Conservation (phyloP, 345 rosid species). For the Reutealis trisperma region DNA sequence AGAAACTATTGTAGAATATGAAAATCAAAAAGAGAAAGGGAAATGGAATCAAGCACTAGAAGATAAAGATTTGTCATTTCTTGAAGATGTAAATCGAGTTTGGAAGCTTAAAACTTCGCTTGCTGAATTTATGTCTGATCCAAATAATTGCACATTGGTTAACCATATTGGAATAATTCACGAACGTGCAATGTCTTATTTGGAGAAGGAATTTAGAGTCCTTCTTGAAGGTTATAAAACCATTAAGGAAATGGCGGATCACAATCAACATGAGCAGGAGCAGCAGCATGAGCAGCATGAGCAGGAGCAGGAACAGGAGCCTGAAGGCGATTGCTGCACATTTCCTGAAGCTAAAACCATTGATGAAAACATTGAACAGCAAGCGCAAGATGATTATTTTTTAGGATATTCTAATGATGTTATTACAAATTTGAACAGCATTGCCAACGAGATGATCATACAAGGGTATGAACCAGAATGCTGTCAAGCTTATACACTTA, state of each 20-base stretch:
- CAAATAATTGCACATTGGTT: conserved; percentile 33
- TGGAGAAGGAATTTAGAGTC: conserved; percentile 72
- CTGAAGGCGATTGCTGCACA: not conserved
- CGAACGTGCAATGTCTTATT: conserved; percentile 70
- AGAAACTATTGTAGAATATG: conserved; percentile 42
- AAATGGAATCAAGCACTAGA: conserved; percentile 40
- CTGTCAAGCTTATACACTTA: conserved; percentile 54
- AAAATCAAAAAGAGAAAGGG: conserved; percentile 41
- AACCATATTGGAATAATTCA: conserved; percentile 61
- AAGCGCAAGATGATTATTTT: conserved; percentile 7
- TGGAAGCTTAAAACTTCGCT: conserved; percentile 50
- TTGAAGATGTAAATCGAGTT: conserved; percentile 51
- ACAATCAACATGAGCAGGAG: not conserved
- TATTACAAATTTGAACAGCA: conserved; percentile 45
- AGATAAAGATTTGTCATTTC: conserved; percentile 39
- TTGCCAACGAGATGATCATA: conserved; percentile 59
- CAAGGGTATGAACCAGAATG: conserved; percentile 78
- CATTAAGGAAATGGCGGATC: not conserved
- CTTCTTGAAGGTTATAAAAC: conserved; percentile 42
- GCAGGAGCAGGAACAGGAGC: conserved; percentile 13
- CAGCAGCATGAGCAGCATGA: conserved; percentile 14
- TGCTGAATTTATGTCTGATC: conserved; percentile 38
- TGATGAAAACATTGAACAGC: not conserved
- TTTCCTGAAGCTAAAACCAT: not conserved
- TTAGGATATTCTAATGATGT: conserved; percentile 48